Evolutionary conservation across 495 filamentous ascomycete species (phyloP).

Genomic region (Terfezia claveryi): DNA sequence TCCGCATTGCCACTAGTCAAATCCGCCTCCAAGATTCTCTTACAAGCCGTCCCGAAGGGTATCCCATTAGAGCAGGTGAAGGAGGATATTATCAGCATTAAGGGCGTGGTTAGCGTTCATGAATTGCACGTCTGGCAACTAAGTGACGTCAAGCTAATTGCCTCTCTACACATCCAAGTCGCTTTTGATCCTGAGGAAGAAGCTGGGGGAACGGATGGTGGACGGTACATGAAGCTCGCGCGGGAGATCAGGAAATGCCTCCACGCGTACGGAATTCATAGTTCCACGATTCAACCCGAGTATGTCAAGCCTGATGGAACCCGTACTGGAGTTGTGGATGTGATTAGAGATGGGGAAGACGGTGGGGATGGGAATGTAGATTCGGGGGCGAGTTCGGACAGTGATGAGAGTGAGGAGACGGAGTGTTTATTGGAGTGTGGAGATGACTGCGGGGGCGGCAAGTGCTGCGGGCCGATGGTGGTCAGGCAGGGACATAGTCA

Average conservation of each 20-base stretch:
- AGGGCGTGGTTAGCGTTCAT: slow-evolving; percentile 70
- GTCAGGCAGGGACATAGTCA: background rate
- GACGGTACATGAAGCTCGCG: slow-evolving; percentile 75
- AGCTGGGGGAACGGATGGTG: slow-evolving; percentile 37
- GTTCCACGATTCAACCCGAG: slow-evolving; percentile 94
- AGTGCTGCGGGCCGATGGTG: slow-evolving; percentile 37
- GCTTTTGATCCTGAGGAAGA: slow-evolving; percentile 43
- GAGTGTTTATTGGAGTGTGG: slow-evolving; percentile 65
- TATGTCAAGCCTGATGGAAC: slow-evolving; percentile 41
- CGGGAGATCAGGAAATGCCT: slow-evolving; percentile 59
- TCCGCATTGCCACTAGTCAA: slow-evolving; percentile 84
- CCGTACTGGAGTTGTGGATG: slow-evolving; percentile 19
- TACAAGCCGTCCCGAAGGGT: slow-evolving; percentile 76
- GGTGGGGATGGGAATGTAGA: slow-evolving; percentile 14
- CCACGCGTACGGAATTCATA: slow-evolving; percentile 90
- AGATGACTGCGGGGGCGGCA: slow-evolving; percentile 49
- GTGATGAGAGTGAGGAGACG: slow-evolving; percentile 29
- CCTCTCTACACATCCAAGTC: slow-evolving; percentile 78
- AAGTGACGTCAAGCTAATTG: slow-evolving; percentile 77
- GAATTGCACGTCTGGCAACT: slow-evolving; percentile 97
- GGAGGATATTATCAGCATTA: slow-evolving; percentile 64
- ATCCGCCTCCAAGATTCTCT: slow-evolving; percentile 77
- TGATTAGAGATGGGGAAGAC: slow-evolving; percentile 8
- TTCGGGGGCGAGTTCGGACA: slow-evolving; percentile 5
- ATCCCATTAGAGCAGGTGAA: slow-evolving; percentile 79